Evolutionary conservation across 176 grass and related monocot genomes (phyloP).

Genomic region (Aegilops umbellulata): DNA sequence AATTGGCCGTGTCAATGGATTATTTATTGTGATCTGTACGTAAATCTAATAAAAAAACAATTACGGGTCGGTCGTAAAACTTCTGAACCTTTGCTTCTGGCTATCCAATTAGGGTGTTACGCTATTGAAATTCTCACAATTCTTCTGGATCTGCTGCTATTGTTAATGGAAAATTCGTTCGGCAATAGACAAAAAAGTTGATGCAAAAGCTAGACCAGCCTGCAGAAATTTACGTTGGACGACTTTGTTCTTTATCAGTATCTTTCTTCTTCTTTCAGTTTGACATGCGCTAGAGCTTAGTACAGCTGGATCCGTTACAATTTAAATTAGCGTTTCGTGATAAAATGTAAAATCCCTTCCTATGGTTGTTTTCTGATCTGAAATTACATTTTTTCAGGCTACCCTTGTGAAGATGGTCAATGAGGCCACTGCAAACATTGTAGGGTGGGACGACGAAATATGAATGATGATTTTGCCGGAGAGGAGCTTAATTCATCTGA

Average conservation of each 20-base stretch:
- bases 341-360: neutral
- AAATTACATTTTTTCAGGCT: conserved; percentile 49
- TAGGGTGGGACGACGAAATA: conserved; percentile 76
- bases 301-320: neutral
- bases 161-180: neutral
- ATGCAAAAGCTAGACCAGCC: neutral
- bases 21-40: neutral
- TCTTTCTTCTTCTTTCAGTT: neutral
- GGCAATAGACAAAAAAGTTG: neutral
- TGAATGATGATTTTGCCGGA: conserved; percentile 31
- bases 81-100: neutral
- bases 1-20: neutral
- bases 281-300: neutral
- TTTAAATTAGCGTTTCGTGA: neutral
- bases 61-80: too few species aligned
- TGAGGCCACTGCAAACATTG: conserved; percentile 79
- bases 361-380: neutral
- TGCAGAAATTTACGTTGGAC: neutral
- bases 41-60: neutral
- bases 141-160: neutral
- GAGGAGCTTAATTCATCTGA: conserved; percentile 26
- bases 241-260: neutral
- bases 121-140: neutral
- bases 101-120: neutral
- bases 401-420: conserved; percentile 98